These are phyloP conservation scores for Leccinum huronense DNA, from an alignment of 1,284 basidiomycete genomes.

Conservation along the genomic window DNA sequence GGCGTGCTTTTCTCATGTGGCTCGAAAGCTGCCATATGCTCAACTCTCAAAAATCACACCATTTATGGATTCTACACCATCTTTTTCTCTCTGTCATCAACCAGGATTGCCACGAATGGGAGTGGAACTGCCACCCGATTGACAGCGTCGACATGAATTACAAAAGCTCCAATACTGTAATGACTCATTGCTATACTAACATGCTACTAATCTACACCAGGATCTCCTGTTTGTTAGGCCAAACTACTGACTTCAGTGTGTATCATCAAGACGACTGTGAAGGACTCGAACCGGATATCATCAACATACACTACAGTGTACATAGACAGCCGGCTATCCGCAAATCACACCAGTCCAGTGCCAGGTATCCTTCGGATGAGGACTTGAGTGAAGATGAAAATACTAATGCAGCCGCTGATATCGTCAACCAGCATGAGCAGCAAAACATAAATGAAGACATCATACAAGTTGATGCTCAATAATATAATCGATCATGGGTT, in stretches of 20 bases:
- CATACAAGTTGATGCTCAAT: not conserved
- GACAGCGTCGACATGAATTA: not conserved
- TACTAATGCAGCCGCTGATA: not conserved
- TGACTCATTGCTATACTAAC: not conserved
- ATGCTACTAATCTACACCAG: not conserved
- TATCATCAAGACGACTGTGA: not conserved
- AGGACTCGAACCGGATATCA: not conserved
- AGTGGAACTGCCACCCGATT: conserved; percentile 33
- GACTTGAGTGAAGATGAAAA: not conserved
- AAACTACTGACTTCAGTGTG: not conserved
- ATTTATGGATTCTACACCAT: conserved; percentile 35
- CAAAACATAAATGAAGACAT: not conserved
- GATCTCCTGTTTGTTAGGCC: conserved; percentile 5
- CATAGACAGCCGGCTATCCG: not conserved
- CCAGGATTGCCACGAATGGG: conserved; percentile 12
- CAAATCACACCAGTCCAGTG: not conserved
- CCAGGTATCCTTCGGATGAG: not conserved
- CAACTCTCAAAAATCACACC: conserved; percentile 15
- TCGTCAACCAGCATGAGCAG: too few species aligned
- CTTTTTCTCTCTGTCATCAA: conserved; percentile 29
- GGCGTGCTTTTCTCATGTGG: conserved; percentile 32
- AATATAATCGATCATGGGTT: not conserved
- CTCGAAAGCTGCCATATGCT: conserved; percentile 29
- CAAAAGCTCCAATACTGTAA: conserved; percentile 1
- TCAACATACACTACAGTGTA: not conserved